These are phyloP conservation scores for Trypanosoma rangeli DNA, from an alignment of 208 protist genomes.

Conservation along the genomic window DNA sequence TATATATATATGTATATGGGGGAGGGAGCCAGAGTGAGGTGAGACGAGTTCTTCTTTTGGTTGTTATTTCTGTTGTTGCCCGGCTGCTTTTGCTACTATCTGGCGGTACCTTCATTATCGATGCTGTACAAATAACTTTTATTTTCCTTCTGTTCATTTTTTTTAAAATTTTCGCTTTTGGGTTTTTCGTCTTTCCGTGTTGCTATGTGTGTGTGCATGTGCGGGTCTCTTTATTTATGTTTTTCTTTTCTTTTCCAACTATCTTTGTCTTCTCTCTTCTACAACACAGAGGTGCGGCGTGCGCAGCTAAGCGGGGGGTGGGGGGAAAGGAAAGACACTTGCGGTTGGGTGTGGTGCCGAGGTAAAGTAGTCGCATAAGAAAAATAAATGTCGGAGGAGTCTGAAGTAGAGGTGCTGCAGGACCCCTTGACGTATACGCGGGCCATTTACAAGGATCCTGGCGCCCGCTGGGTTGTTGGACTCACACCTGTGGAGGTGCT, in stretches of 20 bases:
- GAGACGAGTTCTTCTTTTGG: background rate
- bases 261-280: slow-evolving; percentile 9
- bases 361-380: slow-evolving; percentile 1
- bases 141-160: too few species aligned
- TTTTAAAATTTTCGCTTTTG: background rate
- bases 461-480: slow-evolving; percentile 73
- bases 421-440: slow-evolving; percentile 60
- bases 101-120: background rate
- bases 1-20: too few species aligned
- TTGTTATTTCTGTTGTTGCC: slow-evolving; percentile 3
- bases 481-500: slow-evolving; percentile 52
- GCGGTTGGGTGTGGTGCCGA: background rate
- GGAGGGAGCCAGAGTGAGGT: background rate
- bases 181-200: background rate
- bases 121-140: background rate
- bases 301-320: too few species aligned
- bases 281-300: too few species aligned
- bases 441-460: slow-evolving; percentile 41
- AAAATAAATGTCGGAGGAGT: slow-evolving; percentile 14
- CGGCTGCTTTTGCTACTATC: background rate
- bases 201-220: slow-evolving; percentile 16
- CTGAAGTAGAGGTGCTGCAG: slow-evolving; percentile 50
- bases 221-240: background rate
- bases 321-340: too few species aligned
- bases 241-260: slow-evolving; percentile 26